These are phyloP conservation scores for Rhizoclosmatium globosum DNA, from an alignment of 192 early-diverging fungal genomes.

Conservation along the genomic window DNA sequence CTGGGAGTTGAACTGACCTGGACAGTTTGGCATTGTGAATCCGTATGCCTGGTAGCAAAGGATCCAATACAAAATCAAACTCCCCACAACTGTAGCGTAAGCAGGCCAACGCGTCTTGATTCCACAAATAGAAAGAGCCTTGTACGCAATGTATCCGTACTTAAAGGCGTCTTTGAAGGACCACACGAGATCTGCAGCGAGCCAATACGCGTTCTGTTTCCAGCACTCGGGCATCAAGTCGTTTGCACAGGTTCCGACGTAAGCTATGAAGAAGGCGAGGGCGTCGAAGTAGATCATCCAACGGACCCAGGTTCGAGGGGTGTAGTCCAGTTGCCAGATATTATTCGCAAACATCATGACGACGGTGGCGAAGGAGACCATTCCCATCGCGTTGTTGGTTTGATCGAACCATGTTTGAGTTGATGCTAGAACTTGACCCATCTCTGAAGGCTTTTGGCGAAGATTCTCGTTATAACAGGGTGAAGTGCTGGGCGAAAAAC, in stretches of 20 bases:
- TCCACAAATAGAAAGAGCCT: constrained; percentile 5
- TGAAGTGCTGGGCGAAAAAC: not conserved
- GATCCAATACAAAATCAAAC: constrained; percentile 16
- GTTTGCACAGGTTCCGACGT: constrained; percentile 16
- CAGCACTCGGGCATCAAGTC: constrained; percentile 16
- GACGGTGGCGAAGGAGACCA: constrained; percentile 25
- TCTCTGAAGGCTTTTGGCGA: not conserved
- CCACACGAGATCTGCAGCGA: constrained; percentile 23
- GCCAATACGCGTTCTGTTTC: constrained; percentile 14
- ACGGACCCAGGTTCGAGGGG: constrained; percentile 21
- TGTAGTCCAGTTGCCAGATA: constrained; percentile 27
- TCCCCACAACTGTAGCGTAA: not conserved
- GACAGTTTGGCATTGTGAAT: constrained; percentile 10
- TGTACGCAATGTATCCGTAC: constrained; percentile 30
- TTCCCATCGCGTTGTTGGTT: constrained; percentile 24
- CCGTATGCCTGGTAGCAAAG: constrained; percentile 15
- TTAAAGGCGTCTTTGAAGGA: constrained; percentile 15
- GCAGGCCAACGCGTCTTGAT: constrained; percentile 9
- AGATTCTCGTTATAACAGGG: not conserved
- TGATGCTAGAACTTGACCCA: constrained; percentile 10
- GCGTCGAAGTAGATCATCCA: constrained; percentile 34
- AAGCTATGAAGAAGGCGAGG: constrained; percentile 11
- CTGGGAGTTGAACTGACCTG: constrained; percentile 6
- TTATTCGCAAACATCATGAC: constrained; percentile 25
- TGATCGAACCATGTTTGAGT: not conserved